Base-by-base conservation (phyloP, 148 eudicot genomes). In the Spergularia marina region DNA sequence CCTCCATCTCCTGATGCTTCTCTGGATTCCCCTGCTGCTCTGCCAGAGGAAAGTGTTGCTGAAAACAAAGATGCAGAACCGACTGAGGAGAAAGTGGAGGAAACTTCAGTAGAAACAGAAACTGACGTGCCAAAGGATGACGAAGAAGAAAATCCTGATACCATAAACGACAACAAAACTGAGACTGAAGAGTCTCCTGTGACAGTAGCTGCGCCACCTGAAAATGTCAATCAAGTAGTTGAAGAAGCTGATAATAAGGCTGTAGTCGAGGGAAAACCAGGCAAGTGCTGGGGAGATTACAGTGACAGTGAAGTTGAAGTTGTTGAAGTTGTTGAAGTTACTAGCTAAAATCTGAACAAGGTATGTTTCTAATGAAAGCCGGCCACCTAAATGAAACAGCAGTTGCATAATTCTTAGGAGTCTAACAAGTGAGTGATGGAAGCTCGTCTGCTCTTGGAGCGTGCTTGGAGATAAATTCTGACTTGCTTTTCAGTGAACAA, bases 231-330 rank as follows among this genome's bases (percentile, higher is more conserved):
- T 44, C 60, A 49, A 72, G 80, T 63, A 10, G 56, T 61, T 44
- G 70, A 70, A 66, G 86, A 78, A 74, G 79, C 66, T 17, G 79
- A 69, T 20, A 53, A 79, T 20, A 74, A 49, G 20, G 9, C 70
- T 20, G 70, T 71, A 47, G 76, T 70, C 7, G 82, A 86, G 81
- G 91, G 83, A 56, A 84, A 83, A 64, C 70, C 84, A 52, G 76
- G 62, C 66, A 89, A 89, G 82, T 65, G 86, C 53, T 91, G 96
- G 91, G 98, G 96, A 80, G 98, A 90, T 82, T 89, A 88, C 85
- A 87, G 91, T 77, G 98, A 89, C n/a, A 77, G 74, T 63, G 98
- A 92, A 74, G 81, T 85, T 57, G 94, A 79, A 62, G 53, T 20
- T 68, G 77, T 85, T 57, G 94, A 79, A 62, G 53, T 20, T 68